These are phyloP conservation scores for Leccinum fuscescens DNA, from an alignment of 1,284 basidiomycete genomes.

Conservation along the genomic window DNA sequence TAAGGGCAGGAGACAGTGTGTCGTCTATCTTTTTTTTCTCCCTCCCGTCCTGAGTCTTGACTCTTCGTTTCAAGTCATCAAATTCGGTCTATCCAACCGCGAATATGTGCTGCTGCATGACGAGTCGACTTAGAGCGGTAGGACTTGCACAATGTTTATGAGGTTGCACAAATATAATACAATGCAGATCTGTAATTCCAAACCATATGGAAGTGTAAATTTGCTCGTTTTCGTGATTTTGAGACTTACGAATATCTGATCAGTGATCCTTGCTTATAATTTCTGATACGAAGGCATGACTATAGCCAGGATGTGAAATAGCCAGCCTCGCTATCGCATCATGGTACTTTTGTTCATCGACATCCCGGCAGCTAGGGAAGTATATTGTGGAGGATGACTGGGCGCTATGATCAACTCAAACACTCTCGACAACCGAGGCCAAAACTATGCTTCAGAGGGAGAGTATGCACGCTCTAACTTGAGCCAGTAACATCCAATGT, in stretches of 20 bases:
- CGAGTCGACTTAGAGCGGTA: constrained; percentile 50
- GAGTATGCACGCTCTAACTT: not conserved
- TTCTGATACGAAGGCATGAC: not conserved
- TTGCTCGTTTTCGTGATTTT: not conserved
- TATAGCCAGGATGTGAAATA: not conserved
- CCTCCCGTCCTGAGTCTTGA: constrained; percentile 10
- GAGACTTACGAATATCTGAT: not conserved
- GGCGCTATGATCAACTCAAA: not conserved
- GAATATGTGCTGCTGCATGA: constrained; percentile 91
- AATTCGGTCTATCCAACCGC: constrained; percentile 83
- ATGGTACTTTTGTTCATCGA: not conserved
- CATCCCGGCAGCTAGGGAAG: not conserved
- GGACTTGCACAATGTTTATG: constrained; percentile 1
- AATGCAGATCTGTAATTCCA: not conserved
- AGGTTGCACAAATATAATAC: not conserved
- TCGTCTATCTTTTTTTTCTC: not conserved
- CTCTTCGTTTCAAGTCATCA: constrained; percentile 63
- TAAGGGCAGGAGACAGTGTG: constrained; percentile 84
- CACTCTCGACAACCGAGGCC: not conserved
- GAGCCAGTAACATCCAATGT: not conserved
- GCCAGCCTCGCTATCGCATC: not conserved
- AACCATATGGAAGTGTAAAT: constrained; percentile 1
- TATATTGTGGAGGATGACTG: not conserved
- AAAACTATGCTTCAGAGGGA: not conserved
- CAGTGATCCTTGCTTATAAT: not conserved